These are phyloP conservation scores for Xylaria sp. DNA, from an alignment of 495 filamentous ascomycete genomes.

Conservation along the genomic window DNA sequence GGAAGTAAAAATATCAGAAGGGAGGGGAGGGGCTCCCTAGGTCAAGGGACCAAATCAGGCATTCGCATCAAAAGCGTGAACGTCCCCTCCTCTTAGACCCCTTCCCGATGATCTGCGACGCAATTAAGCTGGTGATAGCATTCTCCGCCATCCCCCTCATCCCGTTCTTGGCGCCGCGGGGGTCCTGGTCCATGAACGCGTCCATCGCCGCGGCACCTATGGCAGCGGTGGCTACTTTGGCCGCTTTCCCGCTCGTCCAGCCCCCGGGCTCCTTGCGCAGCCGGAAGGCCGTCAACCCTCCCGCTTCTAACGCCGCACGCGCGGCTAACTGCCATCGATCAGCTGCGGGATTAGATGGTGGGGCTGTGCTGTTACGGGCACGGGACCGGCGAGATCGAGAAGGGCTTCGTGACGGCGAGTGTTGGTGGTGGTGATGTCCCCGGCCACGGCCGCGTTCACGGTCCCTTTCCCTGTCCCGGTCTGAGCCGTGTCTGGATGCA, in stretches of 20 bases:
- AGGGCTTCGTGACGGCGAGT: slow-evolving; percentile 28
- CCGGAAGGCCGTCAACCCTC: slow-evolving; percentile 46
- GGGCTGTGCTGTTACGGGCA: slow-evolving; percentile 20
- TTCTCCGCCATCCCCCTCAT: slow-evolving; percentile 41
- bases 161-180: slow-evolving; percentile 30
- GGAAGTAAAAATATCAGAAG: not conserved
- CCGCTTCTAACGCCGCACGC: slow-evolving; percentile 50
- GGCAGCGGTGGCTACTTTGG: slow-evolving; percentile 50
- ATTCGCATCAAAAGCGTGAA: not conserved
- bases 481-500: slow-evolving; percentile 12
- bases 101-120: slow-evolving; percentile 38
- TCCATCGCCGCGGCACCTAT: slow-evolving; percentile 50
- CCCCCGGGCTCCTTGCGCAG: slow-evolving; percentile 47
- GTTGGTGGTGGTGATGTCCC: slow-evolving; percentile 30
- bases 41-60: not conserved
- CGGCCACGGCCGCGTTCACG: slow-evolving; percentile 28
- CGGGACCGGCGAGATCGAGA: slow-evolving; percentile 30
- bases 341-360: slow-evolving; percentile 19
- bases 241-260: slow-evolving; percentile 50
- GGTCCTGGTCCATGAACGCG: slow-evolving; percentile 43
- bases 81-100: slow-evolving; percentile 15
- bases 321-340: slow-evolving; percentile 45
- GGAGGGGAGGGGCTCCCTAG: no score
- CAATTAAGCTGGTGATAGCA: slow-evolving; percentile 39
- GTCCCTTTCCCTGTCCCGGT: slow-evolving; percentile 24